Evolutionary conservation across 345 rosid genomes (phyloP), one percentile per base, ranked within the genome.

Genomic region (Eucalyptus leucophloia): DNA sequence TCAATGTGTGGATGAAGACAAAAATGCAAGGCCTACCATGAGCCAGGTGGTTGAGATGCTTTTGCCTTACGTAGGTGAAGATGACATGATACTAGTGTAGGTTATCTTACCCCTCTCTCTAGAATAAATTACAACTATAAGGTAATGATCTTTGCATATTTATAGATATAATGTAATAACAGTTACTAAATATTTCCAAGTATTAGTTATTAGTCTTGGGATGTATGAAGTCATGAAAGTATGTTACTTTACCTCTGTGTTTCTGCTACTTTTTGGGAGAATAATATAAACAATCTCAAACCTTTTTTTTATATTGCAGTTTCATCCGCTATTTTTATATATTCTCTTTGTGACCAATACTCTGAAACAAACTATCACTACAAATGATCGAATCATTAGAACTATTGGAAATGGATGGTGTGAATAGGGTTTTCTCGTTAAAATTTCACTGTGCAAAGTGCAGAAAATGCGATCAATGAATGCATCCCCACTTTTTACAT

Each of bases 1-100:
- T 21, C 49, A 81, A 49, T 90, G 94, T 44, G 88, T 90, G 7
- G 62, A 89, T 5, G 90, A 91, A 60, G 90, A 88, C 30, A 89
- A 24, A 28, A 69, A 92, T 60, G 88, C 87, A 53, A 89, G 92
- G 19, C 94, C 91, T 11, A 67, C 90, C 56, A 92, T 92, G 94
- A 47, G 90, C 44, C 58, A 88, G 21, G 94, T 88, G 4, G 87
- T 90, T 6, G 88, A 91, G 72, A 91, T 89, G 91, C 91, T 92
- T 44, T 50, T 77, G 56, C 86, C 1, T 2, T 23, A 53, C 9
- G 47, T 34, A 7, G 82, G 45, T 26, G 83, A 86, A 80, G 85
- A 86, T 3, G 83, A 60, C 9, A 56, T 24, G 62, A 24, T 56
- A 2, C 28, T 9, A 56, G 62, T 4, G 9, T 58, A 58, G 65